phyloP scores from a whole-genome alignment of 106 monocot genomes.

The Phalaenopsis equestris region DNA sequence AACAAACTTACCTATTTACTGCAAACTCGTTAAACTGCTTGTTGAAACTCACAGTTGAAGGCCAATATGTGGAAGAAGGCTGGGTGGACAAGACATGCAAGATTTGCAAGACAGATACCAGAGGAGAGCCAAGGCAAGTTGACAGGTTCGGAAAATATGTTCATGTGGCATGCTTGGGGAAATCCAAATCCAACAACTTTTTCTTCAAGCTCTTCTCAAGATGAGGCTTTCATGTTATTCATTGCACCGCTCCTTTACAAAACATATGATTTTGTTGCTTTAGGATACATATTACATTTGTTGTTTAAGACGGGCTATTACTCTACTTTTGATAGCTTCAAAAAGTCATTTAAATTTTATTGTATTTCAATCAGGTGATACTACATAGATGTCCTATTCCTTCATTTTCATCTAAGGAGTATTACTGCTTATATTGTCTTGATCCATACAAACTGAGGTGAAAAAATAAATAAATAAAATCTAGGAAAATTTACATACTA shows the following conservation, averaged over 20 bases:
- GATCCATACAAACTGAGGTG: too few relatives aligned
- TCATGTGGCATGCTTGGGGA: slow-evolving; percentile 71
- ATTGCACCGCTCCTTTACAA: not conserved
- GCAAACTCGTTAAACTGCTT: not conserved
- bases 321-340: too few relatives aligned
- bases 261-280: too few relatives aligned
- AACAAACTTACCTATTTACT: not conserved
- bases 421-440: too few relatives aligned
- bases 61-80: slow-evolving; percentile 94
- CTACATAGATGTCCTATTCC: too few relatives aligned
- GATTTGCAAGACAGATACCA: slow-evolving; percentile 90
- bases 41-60: slow-evolving; percentile 44
- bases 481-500: too few relatives aligned
- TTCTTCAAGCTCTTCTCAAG: slow-evolving; percentile 80
- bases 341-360: too few relatives aligned
- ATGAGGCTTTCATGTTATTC: slow-evolving; percentile 6
- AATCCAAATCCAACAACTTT: slow-evolving; percentile 65
- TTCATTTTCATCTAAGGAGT: too few relatives aligned
- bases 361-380: too few relatives aligned
- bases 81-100: slow-evolving; percentile 99
- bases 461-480: too few relatives aligned
- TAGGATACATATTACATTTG: too few relatives aligned
- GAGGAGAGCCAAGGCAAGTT: slow-evolving; percentile 80
- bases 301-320: too few relatives aligned
- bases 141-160: slow-evolving; percentile 75